Evolutionary conservation across 2,329 filamentous ascomycete genomes (phyloP), one percentile per base, ranked within the genome.

Genomic region (Cryphonectria naterciae): DNA sequence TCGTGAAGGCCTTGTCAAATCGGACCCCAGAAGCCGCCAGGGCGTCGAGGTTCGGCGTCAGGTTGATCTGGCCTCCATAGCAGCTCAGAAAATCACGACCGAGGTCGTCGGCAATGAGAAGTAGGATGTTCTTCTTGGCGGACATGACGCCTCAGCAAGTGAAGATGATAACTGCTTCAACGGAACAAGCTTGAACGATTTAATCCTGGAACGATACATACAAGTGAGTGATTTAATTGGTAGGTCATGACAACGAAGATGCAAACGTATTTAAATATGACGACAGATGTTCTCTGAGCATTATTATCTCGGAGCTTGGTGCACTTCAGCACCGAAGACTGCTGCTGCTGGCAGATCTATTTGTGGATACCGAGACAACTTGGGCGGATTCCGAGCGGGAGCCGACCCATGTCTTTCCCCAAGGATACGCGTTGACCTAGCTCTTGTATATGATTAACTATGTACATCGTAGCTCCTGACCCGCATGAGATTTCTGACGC

Each of bases 1-100:
- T 81, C 8, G 81, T 78, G 70, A 84, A 84, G 28, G 80, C 81
- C 19, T 77, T 76, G n/a, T 77, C 75, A 71, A 84, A 85, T 2
- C 68, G 68, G 0, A 78, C 78, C 11, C 80, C 81, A 60, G 78
- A 37, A 0, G 74, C 70, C 0, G 83, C 82, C 15, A 84, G 79
- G 0, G 58, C 54, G 72, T 84, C 81, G 19, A 84, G 72, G 65
- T 82, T 76, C 3, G 82, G 82, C 2, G 82, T 84, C 35, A 77
- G 52, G 54, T 75, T 67, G 7, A 22, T 88, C 65, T 43, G 22
- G 22, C n/a, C 13, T 35, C 64, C 64, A 28, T 56, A 66, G 49
- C 64, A 66, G 15, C 46, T 43, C 11, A 66, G 64, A 13, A 54
- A 43, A 0, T 54, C 28, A 22, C 43, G 43, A 13, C 64, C 64